Percentiles rank a stretch among this genome's conserved stretches.
phyloP scores from a whole-genome alignment of 306 rosid species.

The cucumber (Cucumis sativus) region DNA sequence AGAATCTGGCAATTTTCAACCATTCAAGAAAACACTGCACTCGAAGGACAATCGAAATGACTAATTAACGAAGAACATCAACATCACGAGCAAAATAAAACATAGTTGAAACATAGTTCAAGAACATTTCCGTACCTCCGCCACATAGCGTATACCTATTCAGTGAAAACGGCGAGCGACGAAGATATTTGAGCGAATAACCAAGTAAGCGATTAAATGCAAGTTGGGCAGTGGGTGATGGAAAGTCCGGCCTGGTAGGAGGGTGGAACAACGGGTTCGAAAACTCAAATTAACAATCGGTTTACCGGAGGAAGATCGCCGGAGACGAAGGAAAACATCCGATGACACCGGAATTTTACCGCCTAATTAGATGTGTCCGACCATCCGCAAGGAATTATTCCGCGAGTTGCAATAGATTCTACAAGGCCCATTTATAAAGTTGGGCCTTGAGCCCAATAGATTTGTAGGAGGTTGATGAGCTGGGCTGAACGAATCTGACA shows the following conservation, averaged over 20 bases:
- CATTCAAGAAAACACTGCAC: not conserved
- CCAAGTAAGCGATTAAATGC: not conserved
- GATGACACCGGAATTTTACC: conserved; percentile 1
- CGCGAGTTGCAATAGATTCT: not conserved
- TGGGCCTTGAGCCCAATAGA: not conserved
- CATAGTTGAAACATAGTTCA: not conserved
- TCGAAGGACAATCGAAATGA: not conserved
- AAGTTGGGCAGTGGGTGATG: not conserved
- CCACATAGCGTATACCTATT: conserved; percentile 5
- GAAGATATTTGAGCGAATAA: not conserved
- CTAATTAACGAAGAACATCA: not conserved
- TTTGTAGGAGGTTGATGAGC: not conserved
- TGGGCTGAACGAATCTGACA: not conserved
- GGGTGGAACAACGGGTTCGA: not conserved
- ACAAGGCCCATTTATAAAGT: not conserved
- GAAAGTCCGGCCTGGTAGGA: not conserved
- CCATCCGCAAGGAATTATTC: not conserved
- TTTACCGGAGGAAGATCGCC: conserved; percentile 1
- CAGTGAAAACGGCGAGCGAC: not conserved
- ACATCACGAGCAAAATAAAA: not conserved
- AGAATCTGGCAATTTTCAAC: not conserved
- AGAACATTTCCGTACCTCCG: conserved; percentile 3
- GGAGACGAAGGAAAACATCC: not conserved
- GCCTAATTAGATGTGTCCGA: not conserved
- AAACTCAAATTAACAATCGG: not conserved